Base-by-base conservation (phyloP, 208 protist species). In the Sergeia podlipaevii region DNA sequence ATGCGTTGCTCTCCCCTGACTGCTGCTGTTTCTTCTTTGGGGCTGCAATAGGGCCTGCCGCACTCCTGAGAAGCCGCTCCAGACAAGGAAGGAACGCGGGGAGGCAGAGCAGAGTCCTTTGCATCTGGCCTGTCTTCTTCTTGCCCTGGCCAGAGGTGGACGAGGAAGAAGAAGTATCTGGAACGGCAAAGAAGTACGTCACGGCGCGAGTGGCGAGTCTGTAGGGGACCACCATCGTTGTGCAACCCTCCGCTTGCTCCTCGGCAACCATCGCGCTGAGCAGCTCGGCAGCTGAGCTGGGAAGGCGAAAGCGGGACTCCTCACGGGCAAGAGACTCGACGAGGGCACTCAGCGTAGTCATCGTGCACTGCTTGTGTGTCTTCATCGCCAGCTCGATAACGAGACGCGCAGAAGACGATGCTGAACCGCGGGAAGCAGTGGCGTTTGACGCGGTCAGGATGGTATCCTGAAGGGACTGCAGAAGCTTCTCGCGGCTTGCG, bases 261-360 rank as follows among this genome's bases (percentile, higher is more conserved):
- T 38, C 50, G 18, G 65, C 52, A 17, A 88, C 64, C 30, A 93
- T 50, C 24, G 51, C 47, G 34, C 74, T 72, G 27, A 88, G 27
- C 27, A 93, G 62, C 42, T 81, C 70, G 2, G 79, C 66, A 6
- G 80, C 85, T 24, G 51, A 33, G 20, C 33, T 20, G n/a, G 76
- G 81, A 18, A 88, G 48, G 37, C 52, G 39, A 37, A 68, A 74
- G 51, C 73, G 73, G 15, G 71, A 79, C 61, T 80, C 76, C 54
- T 80, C 85, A 18, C 61, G 51, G 18, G 81, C 76, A 73, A 93
- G 80, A 37, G 68, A 60, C 64, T 93, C 85, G 32, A 93, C 70
- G 26, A 93, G 36, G 38, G 65, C 53, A 63, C 65, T 85, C 26
- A 90, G 71, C 10, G 78, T 77, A 8, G 85, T 93, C 13, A 80